Evolutionary conservation across 1,284 basidiomycete species (phyloP).

Genomic region (Schizopora paradoxa): DNA sequence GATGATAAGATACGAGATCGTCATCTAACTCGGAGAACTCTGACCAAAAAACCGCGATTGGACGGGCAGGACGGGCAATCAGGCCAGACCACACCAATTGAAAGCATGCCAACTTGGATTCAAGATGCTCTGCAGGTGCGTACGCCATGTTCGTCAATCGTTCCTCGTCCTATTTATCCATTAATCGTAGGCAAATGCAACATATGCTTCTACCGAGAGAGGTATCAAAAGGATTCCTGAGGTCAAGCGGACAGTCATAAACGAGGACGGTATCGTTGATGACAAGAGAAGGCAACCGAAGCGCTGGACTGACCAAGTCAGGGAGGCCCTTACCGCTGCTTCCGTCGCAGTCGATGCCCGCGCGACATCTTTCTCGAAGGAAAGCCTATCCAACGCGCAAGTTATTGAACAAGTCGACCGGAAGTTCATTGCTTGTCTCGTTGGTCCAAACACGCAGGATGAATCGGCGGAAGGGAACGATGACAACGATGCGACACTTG

Average conservation of each 20-base stretch:
- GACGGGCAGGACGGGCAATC: no score
- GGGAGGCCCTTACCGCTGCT: background rate
- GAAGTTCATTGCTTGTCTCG: conserved; percentile 81
- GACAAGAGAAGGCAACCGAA: background rate
- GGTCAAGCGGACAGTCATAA: background rate
- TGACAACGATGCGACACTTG: conserved; percentile 36
- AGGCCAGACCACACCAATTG: no score
- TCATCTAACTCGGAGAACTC: no score
- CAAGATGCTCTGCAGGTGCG: conserved; percentile 42
- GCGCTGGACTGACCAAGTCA: background rate
- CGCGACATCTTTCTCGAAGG: conserved; percentile 38
- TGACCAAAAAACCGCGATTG: no score
- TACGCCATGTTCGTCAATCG: conserved; percentile 12
- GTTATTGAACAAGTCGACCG: conserved; percentile 81
- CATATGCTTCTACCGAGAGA: conserved; percentile 41
- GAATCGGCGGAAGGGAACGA: conserved; percentile 8
- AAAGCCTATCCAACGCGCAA: conserved; percentile 46
- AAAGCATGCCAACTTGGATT: conserved; percentile 47
- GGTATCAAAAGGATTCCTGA: conserved; percentile 29
- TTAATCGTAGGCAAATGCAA: conserved; percentile 41
- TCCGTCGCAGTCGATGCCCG: background rate
- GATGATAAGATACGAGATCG: no score
- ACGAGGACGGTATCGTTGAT: background rate
- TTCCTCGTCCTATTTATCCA: background rate
- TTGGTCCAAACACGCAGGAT: conserved; percentile 26